A percentile compares a stretch with the other conserved stretches of the same genome.
Conservation (phyloP, 2,329 filamentous ascomycete species). For the Hymenotorrendiella dingleyae region DNA sequence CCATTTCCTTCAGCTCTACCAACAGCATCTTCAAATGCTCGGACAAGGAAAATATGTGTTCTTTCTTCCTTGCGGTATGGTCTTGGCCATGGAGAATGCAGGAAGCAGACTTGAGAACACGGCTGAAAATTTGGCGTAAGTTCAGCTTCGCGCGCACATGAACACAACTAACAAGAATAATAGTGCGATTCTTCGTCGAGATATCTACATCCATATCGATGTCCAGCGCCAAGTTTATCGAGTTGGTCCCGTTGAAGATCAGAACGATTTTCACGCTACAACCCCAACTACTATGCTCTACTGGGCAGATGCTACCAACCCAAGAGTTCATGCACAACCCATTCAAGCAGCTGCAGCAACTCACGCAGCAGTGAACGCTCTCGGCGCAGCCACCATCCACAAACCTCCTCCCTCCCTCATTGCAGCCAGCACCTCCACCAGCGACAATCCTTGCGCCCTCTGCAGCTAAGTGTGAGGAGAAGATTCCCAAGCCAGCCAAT, state of each 20-base stretch:
- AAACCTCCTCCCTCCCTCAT: not conserved
- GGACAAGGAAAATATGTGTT: not conserved
- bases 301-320: too few relatives aligned
- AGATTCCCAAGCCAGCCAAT: slow-evolving; percentile 4
- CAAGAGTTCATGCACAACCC: too few relatives aligned
- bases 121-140: not conserved
- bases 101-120: not conserved
- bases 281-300: not conserved
- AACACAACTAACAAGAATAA: not conserved
- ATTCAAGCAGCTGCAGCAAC: not conserved
- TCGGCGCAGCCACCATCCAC: not conserved
- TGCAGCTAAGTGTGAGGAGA: not conserved
- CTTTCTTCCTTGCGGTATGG: not conserved
- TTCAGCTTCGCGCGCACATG: not conserved
- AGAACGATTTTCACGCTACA: not conserved
- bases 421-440: not conserved
- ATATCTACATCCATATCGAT: not conserved
- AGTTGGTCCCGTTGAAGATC: not conserved
- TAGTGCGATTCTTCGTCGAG: not conserved
- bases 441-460: not conserved
- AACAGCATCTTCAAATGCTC: not conserved
- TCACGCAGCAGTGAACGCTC: not conserved
- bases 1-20: not conserved
- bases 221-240: not conserved
- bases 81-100: not conserved